Conservation (phyloP, 2,329 filamentous ascomycete species). For the Ophiostoma novo-ulmi region DNA sequence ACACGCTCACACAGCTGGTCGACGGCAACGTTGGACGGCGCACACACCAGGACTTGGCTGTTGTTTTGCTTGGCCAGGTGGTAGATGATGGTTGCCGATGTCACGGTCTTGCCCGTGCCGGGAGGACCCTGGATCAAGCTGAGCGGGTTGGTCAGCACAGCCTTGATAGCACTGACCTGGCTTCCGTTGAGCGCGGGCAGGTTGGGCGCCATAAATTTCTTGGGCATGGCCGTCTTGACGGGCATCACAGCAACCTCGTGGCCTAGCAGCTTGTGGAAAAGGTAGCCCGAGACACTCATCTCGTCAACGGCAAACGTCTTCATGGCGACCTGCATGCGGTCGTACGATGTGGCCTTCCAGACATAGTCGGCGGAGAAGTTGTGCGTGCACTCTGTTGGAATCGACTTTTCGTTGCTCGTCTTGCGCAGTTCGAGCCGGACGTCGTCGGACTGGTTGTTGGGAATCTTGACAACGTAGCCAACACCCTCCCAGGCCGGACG, state of each 20-base stretch:
- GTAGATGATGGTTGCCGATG: slow-evolving; percentile 97
- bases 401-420: slow-evolving; percentile 90
- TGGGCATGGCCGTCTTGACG: slow-evolving; percentile 91
- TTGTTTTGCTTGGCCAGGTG: slow-evolving; percentile 93
- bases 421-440: slow-evolving; percentile 92
- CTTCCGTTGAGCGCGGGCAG: slow-evolving; percentile 92
- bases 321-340: slow-evolving; percentile 98
- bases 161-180: slow-evolving; percentile 94
- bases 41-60: slow-evolving; percentile 91
- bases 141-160: slow-evolving; percentile 85
- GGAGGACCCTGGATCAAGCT: slow-evolving; percentile 96
- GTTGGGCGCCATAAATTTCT: slow-evolving; percentile 93
- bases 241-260: slow-evolving; percentile 91
- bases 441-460: slow-evolving; percentile 97
- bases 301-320: slow-evolving; percentile 98
- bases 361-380: slow-evolving; percentile 99
- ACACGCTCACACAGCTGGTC: slow-evolving; percentile 98
- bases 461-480: slow-evolving; percentile 98
- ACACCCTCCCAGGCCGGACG: slow-evolving; percentile 93
- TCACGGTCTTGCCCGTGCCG: slow-evolving; percentile 97
- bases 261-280: slow-evolving; percentile 93
- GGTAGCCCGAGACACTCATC: slow-evolving; percentile 96
- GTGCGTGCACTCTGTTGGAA: slow-evolving; percentile 92
- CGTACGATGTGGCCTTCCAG: slow-evolving; percentile 98
- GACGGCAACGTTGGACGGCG: slow-evolving; percentile 95